A percentile compares a stretch with the other conserved stretches of the same genome.
Evolutionary conservation across 768 basidiomycete species (phyloP).

Genomic region (Kwoniella sp.): DNA sequence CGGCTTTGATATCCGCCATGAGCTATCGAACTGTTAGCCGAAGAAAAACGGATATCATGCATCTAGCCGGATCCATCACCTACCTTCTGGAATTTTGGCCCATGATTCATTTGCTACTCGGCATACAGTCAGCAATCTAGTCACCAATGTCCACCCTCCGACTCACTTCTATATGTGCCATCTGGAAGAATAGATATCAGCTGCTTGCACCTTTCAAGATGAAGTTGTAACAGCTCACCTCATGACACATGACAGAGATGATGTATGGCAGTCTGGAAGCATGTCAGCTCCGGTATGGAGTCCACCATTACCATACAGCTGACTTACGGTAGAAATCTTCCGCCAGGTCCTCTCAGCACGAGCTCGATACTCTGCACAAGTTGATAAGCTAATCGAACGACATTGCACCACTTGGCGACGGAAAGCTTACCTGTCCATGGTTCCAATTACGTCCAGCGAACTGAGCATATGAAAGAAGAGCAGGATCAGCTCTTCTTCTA

Average conservation of each 20-base stretch:
- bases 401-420: no score
- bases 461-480: constrained; percentile 13
- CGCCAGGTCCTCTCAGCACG: constrained; percentile 44
- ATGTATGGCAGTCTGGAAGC: constrained; percentile 42
- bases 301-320: not conserved
- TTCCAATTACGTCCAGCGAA: constrained; percentile 56
- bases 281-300: constrained; percentile 12
- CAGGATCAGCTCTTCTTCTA: not conserved
- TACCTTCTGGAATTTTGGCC: constrained; percentile 50
- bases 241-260: constrained; percentile 54
- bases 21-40: constrained; percentile 23
- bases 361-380: constrained; percentile 47
- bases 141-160: no score
- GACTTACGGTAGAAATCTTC: constrained; percentile 48
- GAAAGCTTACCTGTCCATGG: constrained; percentile 47
- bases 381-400: not conserved
- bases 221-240: constrained; percentile 29
- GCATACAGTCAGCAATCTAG: no score
- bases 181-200: constrained; percentile 20
- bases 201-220: not conserved
- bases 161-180: constrained; percentile 46
- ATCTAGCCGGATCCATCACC: not conserved
- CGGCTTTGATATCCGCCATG: constrained; percentile 49
- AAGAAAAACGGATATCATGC: not conserved
- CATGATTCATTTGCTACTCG: constrained; percentile 55